phyloP scores from a whole-genome alignment of 768 basidiomycete genomes.

The Lentinus tigrinus region DNA sequence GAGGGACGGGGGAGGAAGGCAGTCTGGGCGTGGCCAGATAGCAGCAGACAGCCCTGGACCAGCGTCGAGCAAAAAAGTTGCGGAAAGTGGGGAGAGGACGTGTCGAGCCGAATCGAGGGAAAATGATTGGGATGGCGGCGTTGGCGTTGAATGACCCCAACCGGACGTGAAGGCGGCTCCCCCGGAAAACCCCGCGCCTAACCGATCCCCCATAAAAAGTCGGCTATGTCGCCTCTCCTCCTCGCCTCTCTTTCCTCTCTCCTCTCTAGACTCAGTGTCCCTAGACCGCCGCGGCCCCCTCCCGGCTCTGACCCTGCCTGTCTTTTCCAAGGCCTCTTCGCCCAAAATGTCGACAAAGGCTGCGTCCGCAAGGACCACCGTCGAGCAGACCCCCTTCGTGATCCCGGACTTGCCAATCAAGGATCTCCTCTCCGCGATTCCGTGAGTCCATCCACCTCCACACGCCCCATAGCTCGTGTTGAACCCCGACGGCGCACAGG shows the following conservation, averaged over 20 bases:
- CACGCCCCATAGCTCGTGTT: not conserved
- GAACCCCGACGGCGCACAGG: slow-evolving; percentile 34
- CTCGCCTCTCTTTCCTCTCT: slow-evolving; percentile 16
- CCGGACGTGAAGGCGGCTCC: not conserved
- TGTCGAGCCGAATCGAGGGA: not conserved
- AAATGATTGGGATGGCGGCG: not conserved
- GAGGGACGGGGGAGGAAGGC: not conserved
- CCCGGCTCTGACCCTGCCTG: slow-evolving; percentile 1
- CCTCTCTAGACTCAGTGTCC: slow-evolving; percentile 10
- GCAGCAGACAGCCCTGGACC: not conserved
- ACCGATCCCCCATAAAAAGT: slow-evolving; percentile 18
- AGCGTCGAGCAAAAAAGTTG: not conserved
- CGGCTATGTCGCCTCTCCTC: not conserved
- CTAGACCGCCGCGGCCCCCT: slow-evolving; percentile 14
- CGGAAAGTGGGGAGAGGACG: not conserved
- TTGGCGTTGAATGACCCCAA: not conserved
- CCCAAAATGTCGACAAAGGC: slow-evolving; percentile 18
- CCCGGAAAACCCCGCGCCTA: slow-evolving; percentile 14
- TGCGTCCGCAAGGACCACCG: slow-evolving; percentile 24
- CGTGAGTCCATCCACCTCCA: slow-evolving; percentile 46
- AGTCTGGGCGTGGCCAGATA: not conserved
- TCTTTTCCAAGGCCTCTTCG: not conserved
- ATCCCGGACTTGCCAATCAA: slow-evolving; percentile 89
- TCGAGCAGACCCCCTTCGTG: slow-evolving; percentile 57
- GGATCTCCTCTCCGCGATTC: slow-evolving; percentile 80